Evolutionary conservation across 805 yeast species (phyloP).

Genomic region (Lachancea sp.): DNA sequence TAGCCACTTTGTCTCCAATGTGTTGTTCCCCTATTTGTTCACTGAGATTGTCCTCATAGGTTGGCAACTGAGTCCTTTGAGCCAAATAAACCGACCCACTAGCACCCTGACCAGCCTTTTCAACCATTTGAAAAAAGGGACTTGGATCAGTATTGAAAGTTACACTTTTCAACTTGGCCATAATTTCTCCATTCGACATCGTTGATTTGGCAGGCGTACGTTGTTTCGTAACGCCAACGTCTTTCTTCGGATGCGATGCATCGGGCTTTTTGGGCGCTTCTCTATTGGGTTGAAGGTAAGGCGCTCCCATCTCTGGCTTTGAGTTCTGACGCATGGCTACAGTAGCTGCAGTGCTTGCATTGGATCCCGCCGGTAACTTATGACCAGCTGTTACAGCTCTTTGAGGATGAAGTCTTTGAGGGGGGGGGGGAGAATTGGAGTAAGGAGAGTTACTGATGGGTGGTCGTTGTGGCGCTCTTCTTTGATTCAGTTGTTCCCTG

Average conservation of each 20-base stretch:
- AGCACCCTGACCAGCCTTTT: slow-evolving; percentile 96
- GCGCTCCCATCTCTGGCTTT: slow-evolving; percentile 8
- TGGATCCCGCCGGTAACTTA: slow-evolving; percentile 14
- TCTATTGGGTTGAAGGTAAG: slow-evolving; percentile 23
- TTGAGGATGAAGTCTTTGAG: slow-evolving; percentile 22
- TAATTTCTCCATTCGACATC: slow-evolving; percentile 80
- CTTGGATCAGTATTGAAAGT: slow-evolving; percentile 85
- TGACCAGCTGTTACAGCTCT: slow-evolving; percentile 6
- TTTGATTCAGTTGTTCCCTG: slow-evolving; percentile 4
- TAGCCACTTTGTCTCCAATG: slow-evolving; percentile 72
- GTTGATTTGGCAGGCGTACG: slow-evolving; percentile 50
- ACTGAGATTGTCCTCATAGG: slow-evolving; percentile 14
- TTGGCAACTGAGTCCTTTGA: slow-evolving; percentile 45
- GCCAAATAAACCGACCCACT: slow-evolving; percentile 93
- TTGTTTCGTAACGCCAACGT: slow-evolving; percentile 32
- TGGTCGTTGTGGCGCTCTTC: slow-evolving; percentile 21
- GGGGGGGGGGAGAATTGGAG: slow-evolving; percentile 11
- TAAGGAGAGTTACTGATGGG: slow-evolving; percentile 3
- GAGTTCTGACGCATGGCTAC: slow-evolving; percentile 17
- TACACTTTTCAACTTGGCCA: slow-evolving; percentile 74
- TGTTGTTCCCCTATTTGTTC: slow-evolving; percentile 24
- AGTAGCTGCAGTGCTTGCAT: slow-evolving; percentile 16
- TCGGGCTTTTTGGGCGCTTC: slow-evolving; percentile 30
- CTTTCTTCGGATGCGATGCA: slow-evolving; percentile 16
- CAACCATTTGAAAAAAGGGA: slow-evolving; percentile 66